Percentiles rank a stretch among this genome's conserved stretches.
Evolutionary conservation across 1,284 basidiomycete genomes (phyloP).

Genomic region (Rhodotorula sp.): DNA sequence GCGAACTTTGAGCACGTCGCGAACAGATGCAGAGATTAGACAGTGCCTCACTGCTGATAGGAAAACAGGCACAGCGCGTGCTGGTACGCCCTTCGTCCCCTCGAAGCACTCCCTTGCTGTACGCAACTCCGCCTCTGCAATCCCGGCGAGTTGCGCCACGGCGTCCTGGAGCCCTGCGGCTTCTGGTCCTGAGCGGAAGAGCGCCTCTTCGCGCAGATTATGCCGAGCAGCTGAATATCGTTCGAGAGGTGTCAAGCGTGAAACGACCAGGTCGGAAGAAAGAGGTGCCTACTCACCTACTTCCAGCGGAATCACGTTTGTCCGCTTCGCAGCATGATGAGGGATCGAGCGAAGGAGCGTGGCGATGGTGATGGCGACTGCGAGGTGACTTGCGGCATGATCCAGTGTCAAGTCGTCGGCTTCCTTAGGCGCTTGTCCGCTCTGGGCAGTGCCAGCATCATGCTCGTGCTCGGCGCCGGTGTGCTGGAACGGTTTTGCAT

Average conservation of each 20-base stretch:
- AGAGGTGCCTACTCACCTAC: conserved; percentile 30
- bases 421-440: conserved; percentile 1
- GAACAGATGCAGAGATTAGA: background rate
- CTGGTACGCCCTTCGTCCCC: conserved; percentile 34
- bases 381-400: conserved; percentile 44
- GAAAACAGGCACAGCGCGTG: conserved; percentile 30
- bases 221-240: conserved; percentile 29
- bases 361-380: conserved; percentile 39
- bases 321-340: conserved; percentile 38
- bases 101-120: conserved; percentile 37
- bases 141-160: conserved; percentile 38
- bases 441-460: background rate
- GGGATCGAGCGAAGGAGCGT: conserved; percentile 39
- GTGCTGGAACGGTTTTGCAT: conserved; percentile 35
- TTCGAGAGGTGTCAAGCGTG: no score
- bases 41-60: conserved; percentile 31
- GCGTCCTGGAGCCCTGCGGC: conserved; percentile 31
- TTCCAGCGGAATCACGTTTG: conserved; percentile 41
- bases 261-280: background rate
- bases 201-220: conserved; percentile 29
- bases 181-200: conserved; percentile 33
- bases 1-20: background rate
- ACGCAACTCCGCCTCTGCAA: conserved; percentile 37
- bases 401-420: conserved; percentile 38
- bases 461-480: conserved; percentile 29